Conservation (phyloP, 2,329 filamentous ascomycete genomes). For the Fusarium equiseti region DNA sequence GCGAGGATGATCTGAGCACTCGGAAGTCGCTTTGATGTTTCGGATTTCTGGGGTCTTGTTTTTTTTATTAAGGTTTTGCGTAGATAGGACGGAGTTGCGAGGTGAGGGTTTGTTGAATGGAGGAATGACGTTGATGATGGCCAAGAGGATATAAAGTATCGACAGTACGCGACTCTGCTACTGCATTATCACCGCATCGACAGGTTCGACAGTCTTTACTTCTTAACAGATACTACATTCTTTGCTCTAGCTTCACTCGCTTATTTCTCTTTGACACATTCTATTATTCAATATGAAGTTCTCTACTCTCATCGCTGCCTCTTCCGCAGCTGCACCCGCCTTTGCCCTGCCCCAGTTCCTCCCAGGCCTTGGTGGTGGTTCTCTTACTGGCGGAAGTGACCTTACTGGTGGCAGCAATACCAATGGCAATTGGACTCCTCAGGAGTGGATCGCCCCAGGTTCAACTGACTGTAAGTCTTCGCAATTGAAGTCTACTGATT, state of each 20-base stretch:
- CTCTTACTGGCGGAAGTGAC: neutral
- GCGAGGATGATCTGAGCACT: neutral
- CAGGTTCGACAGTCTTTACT: neutral
- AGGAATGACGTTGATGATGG: accelerated
- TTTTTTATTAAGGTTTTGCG: neutral
- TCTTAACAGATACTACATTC: neutral
- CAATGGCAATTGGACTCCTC: neutral
- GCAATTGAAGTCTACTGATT: accelerated
- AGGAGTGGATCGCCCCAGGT: constrained; percentile 5
- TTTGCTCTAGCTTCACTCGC: neutral
- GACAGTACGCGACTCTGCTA: accelerated
- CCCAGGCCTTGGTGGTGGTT: neutral
- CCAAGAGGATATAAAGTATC: neutral
- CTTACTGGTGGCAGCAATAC: neutral
- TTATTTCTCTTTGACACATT: neutral
- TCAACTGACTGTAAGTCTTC: neutral
- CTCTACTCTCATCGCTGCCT: neutral
- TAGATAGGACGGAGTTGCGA: neutral
- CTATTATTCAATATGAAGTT: neutral
- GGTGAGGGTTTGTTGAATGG: no score
- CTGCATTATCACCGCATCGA: neutral
- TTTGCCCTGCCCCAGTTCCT: neutral
- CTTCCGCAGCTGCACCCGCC: accelerated
- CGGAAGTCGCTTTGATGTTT: neutral
- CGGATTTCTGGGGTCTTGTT: neutral